Base-by-base conservation (phyloP, 1,139 yeast species). In the Keqinozyma sinolaborantium region DNA sequence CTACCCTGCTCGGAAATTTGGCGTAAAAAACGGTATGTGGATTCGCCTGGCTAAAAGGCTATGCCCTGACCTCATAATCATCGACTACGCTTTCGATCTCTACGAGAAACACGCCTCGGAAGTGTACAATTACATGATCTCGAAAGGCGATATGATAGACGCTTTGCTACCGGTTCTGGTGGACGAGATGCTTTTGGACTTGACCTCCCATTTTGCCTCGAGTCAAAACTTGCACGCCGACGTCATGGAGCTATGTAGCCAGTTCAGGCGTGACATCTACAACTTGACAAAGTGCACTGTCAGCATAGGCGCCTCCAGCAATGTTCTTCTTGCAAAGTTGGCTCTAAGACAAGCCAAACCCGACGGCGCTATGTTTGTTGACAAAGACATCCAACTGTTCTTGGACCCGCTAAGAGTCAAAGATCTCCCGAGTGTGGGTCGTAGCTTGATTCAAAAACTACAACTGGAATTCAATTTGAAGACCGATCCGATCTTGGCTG, bases 21-120 rank as follows among this genome's bases (percentile, higher is more conserved):
- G 97, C 0, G 78, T 92, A 2, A 64, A 53, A 28, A 90, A 92
- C 53, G 97, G 97, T 0, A 84, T 83, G 95, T 90, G 97, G 97
- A 70, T 85, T 2, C 60, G 75, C 1, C 49, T 62, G 5, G 97
- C 97, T 0, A 64, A 58, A 38, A 52, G 57, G 26, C 39, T 74
- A 25, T 85, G 97, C 46, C 94, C 95, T 0, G 62, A 72, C 3
- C 53, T 90, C 24, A 56, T 73, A 2, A 62, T 75, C 12, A 48
- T 88, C 16, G 82, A 78, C 4, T 90, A 88, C 52, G 84, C 87
- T 37, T 90, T 88, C 53, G 78, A 72, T 5, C 70, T 73, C 4
- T 88, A 90, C 51, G 95, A 85, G 48, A 50, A 53, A 24, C 48
- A 40, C 31, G 67, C 74, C 2, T 52, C 51, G 18, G 54, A 72